Base-by-base conservation (phyloP, 2,329 filamentous ascomycete genomes). In the Penicillium olsonii region DNA sequence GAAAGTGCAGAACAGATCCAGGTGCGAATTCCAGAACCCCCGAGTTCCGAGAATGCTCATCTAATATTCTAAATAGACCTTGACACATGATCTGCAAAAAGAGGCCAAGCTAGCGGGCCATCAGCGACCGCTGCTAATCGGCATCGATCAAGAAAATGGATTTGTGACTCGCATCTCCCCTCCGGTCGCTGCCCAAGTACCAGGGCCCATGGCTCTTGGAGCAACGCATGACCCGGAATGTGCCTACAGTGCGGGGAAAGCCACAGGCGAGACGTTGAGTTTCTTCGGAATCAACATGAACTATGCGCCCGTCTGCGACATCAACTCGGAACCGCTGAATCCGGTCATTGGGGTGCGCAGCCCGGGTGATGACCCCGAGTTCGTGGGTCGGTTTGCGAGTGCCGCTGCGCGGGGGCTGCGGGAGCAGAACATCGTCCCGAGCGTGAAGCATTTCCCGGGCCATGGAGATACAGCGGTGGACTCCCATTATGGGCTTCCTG, bases 101-200 rank as follows among this genome's bases (percentile, higher is more conserved):
- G 68, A 71, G 44, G 72, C 75, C 18, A 69, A 60, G 49, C 39
- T 61, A 18, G 68, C 72, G 15, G 71, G 72, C 5, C 68, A 77
- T 53, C 37, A 66, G 29, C 65, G 69, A 45, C 70, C 68, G 42
- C 59, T 77, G 1, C 69, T 77, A 42, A 76, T 77, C 26, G 70
- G 68, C 4, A 72, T 74, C 29, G 74, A 76, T 41, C 73, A 76
- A 53, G 74, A 77, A 52, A 76, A 75, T 66, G 73, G 73, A 4
- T 56, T 75, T 7, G 70, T 76, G 22, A 74, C 74, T 19, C 63
- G 73, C 2, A 70, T 76, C 27, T 68, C 66, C 24, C 65, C 70
- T 5, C 69, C 72, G 4, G 62, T 72, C 19, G 71, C 69, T 27
- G 52, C 69, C 10, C 73, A 74, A 42, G 56, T 75, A 8, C 73